Conservation (phyloP, 129 eudicot species). For the Arctium minus region DNA sequence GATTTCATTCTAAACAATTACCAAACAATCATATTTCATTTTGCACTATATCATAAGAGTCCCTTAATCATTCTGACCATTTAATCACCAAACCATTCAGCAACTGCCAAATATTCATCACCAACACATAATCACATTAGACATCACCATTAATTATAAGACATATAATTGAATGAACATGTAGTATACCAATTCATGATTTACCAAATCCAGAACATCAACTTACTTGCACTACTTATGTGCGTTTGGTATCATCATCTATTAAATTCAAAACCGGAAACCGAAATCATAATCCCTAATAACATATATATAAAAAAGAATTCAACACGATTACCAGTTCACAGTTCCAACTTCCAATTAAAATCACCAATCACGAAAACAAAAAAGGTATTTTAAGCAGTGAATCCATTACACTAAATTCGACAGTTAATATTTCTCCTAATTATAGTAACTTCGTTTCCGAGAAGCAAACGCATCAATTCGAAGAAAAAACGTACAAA, state of each 20-base stretch:
- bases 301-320: background rate
- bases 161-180: constrained; percentile 2
- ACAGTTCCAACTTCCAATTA: background rate
- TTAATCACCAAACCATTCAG: too few relatives aligned
- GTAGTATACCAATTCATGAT: background rate
- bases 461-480: background rate
- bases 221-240: background rate
- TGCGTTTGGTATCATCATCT: background rate
- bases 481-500: background rate
- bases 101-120: background rate
- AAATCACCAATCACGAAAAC: constrained; percentile 4
- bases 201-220: constrained; percentile 13
- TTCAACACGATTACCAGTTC: background rate
- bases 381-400: background rate
- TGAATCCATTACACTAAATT: background rate
- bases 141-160: constrained; percentile 2
- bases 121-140: background rate
- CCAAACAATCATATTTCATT: too few relatives aligned
- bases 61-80: too few relatives aligned
- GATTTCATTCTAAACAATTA: too few relatives aligned
- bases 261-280: background rate
- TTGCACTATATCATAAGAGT: too few relatives aligned
- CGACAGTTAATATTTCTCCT: background rate
- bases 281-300: background rate
- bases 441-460: constrained; percentile 1